Base-by-base conservation (phyloP, 2,329 filamentous ascomycete species). In the Claviceps africana region DNA sequence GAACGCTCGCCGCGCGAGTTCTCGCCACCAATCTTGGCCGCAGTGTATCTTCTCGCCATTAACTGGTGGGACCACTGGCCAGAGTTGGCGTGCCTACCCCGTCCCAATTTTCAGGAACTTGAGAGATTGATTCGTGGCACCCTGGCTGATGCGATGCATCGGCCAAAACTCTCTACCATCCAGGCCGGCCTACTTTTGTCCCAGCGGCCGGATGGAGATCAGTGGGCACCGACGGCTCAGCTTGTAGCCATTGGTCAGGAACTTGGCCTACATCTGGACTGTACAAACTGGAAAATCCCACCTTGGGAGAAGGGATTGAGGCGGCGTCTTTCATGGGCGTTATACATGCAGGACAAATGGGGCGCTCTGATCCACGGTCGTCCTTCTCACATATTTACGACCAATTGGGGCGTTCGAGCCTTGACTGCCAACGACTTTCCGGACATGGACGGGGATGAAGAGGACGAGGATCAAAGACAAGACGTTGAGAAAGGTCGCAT, bases 271-370 rank as follows among this genome's bases (percentile, higher is more conserved):
- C 89, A 96, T 65, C 80, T 95, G 42, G 88, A 95, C 67, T 95
- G 88, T 69, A 81, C 84, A 5, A 74, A 75, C 50, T 95, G 90
- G 90, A 87, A 87, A 56, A 91, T 95, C 51, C 87, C 89, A 30
- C 76, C 77, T 0, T 95, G 89, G 88, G 89, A 95, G 66, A 85
- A 86, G 59, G 86, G 88, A 0, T 67, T 95, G 54, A 78, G 90
- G 55, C 93, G 91, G 65, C 80, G 90, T 48, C 77, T 95, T 43
- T 88, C 88, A 1, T 95, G 90, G 89, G 89, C 87, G 2, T 68
- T 95, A 49, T 95, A 93, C 65, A 91, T 94, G 84, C 88, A 95
- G 68, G 90, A 96, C 67, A 94, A 78, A 67, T 95, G 89, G 89
- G 87, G 86, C 17, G 83, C 88, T 2, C 73, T 95, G 21, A 83